Percentiles rank a stretch among this genome's conserved stretches.
Conservation (phyloP, 345 rosid species). For the Populus tremula region DNA sequence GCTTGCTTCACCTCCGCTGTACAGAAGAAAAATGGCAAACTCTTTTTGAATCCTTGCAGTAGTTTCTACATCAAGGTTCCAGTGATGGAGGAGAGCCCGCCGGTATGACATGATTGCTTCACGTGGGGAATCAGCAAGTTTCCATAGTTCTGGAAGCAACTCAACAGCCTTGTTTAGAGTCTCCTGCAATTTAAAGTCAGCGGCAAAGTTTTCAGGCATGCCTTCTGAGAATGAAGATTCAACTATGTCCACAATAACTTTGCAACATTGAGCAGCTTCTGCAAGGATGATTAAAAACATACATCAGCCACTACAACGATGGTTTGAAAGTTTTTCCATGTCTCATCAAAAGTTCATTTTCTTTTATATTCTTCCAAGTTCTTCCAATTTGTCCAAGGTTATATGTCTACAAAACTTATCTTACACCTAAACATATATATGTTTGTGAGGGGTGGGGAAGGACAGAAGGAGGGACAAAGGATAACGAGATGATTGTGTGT, state of each 20-base stretch:
- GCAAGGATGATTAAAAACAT: constrained; percentile 39
- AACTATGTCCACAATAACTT: constrained; percentile 70
- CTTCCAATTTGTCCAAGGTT: neutral
- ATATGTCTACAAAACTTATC: too few relatives aligned
- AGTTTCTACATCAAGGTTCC: constrained; percentile 64
- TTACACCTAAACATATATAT: neutral
- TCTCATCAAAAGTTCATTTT: neutral
- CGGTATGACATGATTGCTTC: constrained; percentile 72
- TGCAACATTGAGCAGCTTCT: constrained; percentile 91
- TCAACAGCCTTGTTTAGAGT: constrained; percentile 65
- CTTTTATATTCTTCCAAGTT: neutral
- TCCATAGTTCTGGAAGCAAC: constrained; percentile 85
- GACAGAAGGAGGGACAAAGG: neutral
- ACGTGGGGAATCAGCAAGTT: constrained; percentile 52
- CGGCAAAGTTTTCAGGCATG: constrained; percentile 61
- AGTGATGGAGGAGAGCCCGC: constrained; percentile 60
- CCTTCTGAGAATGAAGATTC: constrained; percentile 77
- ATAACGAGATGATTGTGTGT: neutral
- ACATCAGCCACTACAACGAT: constrained; percentile 25
- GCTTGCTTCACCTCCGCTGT: constrained; percentile 76
- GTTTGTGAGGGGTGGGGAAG: too few relatives aligned
- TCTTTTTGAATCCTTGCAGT: constrained; percentile 69
- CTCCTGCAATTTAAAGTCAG: constrained; percentile 76
- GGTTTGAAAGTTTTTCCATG: neutral
- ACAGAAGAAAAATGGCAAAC: constrained; percentile 71